A percentile compares a stretch with the other conserved stretches of the same genome.
Conservation (phyloP, 225 moss, liverwort and hornwort species). For the Straminergon stramineum region DNA sequence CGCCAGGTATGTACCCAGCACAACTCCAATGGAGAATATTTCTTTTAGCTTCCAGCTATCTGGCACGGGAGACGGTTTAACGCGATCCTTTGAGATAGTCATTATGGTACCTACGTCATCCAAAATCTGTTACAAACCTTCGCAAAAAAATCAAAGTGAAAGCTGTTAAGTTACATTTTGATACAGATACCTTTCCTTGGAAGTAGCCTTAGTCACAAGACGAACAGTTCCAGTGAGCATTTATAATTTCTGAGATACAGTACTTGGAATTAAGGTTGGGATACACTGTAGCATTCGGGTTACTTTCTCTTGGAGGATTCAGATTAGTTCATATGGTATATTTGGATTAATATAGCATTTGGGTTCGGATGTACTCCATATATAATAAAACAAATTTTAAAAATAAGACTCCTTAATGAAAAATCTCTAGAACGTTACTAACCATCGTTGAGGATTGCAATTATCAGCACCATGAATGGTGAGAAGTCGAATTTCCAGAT, state of each 20-base stretch:
- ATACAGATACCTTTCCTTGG: not conserved
- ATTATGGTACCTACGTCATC: conserved; percentile 63
- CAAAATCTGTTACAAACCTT: not conserved
- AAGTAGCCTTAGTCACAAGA: not conserved
- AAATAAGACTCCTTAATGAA: not conserved
- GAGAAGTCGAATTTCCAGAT: conserved; percentile 74
- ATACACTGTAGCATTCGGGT: not conserved
- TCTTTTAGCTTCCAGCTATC: conserved; percentile 81
- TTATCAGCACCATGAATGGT: conserved; percentile 73
- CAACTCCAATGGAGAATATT: conserved; percentile 72
- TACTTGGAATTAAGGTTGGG: not conserved
- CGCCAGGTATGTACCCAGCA: conserved; percentile 70
- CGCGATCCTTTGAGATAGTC: conserved; percentile 87
- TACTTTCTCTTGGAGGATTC: not conserved
- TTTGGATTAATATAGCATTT: not conserved
- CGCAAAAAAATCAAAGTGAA: not conserved
- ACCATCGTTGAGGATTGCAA: conserved; percentile 79
- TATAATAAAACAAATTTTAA: not conserved
- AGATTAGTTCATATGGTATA: not conserved
- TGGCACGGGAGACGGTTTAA: conserved; percentile 75
- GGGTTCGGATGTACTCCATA: not conserved
- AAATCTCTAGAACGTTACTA: not conserved
- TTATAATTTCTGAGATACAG: not conserved
- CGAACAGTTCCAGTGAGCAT: not conserved
- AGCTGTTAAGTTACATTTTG: not conserved